These are phyloP conservation scores for Phyllostachys edulis DNA, from an alignment of 176 grass and related monocot species.

Conservation along the genomic window DNA sequence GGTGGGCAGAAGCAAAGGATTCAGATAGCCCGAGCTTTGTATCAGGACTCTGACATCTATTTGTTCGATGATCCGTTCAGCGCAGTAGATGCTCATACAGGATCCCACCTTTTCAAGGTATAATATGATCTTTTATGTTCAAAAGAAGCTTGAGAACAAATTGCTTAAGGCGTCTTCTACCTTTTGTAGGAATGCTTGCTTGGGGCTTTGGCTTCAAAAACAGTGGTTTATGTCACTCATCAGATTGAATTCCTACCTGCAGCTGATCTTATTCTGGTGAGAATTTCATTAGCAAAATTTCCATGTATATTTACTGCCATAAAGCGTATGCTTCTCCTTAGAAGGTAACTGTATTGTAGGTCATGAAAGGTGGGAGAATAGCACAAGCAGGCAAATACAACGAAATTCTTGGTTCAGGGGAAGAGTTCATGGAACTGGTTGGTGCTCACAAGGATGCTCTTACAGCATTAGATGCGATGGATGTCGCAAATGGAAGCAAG, in stretches of 20 bases:
- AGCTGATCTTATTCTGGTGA: slow-evolving; percentile 89
- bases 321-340: not conserved
- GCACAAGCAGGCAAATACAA: slow-evolving; percentile 72
- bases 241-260: slow-evolving; percentile 88
- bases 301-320: slow-evolving; percentile 9
- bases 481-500: slow-evolving; percentile 4
- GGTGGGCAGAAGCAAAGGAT: slow-evolving; percentile 51
- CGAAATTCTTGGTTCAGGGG: slow-evolving; percentile 56
- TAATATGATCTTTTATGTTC: not conserved
- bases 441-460: slow-evolving; percentile 73
- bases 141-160: not conserved
- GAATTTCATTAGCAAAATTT: slow-evolving; percentile 8
- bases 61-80: slow-evolving; percentile 52
- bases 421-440: slow-evolving; percentile 84
- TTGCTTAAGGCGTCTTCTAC: slow-evolving; percentile 2
- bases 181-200: slow-evolving; percentile 77
- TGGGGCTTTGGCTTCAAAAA: slow-evolving; percentile 66
- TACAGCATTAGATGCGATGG: slow-evolving; percentile 38
- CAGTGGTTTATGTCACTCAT: slow-evolving; percentile 90
- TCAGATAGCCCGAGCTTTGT: slow-evolving; percentile 55
- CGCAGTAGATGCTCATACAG: slow-evolving; percentile 54
- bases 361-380: slow-evolving; percentile 78
- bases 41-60: slow-evolving; percentile 49
- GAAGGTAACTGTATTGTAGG: slow-evolving; percentile 24
- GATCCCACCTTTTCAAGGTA: slow-evolving; percentile 56